phyloP scores from a whole-genome alignment of 495 filamentous ascomycete genomes.

The Penicillium mononematosum region DNA sequence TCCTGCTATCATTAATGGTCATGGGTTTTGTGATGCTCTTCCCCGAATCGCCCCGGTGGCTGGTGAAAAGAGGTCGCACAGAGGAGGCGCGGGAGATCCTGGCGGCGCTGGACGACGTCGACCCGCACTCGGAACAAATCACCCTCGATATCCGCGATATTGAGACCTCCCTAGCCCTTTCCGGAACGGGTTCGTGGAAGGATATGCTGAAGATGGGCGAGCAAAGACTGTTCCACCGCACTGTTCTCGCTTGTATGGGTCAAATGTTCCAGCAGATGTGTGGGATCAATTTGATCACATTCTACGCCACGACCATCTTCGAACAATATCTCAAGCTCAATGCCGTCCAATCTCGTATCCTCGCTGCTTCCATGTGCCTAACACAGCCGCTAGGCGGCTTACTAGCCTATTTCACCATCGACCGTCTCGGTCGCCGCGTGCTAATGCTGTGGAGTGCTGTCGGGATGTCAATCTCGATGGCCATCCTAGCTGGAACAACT shows the following conservation, averaged over 20 bases:
- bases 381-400: conserved; percentile 73
- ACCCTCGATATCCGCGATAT: conserved; percentile 36
- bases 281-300: conserved; percentile 27
- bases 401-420: conserved; percentile 74
- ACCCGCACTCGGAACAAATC: conserved; percentile 28
- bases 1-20: conserved; percentile 54
- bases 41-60: conserved; percentile 61
- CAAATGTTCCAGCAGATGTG: conserved; percentile 35
- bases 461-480: conserved; percentile 65
- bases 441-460: conserved; percentile 57
- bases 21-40: conserved; percentile 49
- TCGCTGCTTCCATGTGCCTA: conserved; percentile 74
- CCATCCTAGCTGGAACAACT: conserved; percentile 49
- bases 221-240: conserved; percentile 35
- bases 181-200: conserved; percentile 29
- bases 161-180: conserved; percentile 39
- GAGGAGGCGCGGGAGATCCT: conserved; percentile 57
- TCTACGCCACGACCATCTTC: conserved; percentile 18
- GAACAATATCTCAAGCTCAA: conserved; percentile 55
- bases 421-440: conserved; percentile 67
- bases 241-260: conserved; percentile 31
- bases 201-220: conserved; percentile 36
- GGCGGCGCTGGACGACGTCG: conserved; percentile 31
- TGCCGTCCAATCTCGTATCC: conserved; percentile 78
- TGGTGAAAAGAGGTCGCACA: conserved; percentile 51